Conservation (phyloP, 2,329 filamentous ascomycete genomes). For the Cladophialophora bantiana region DNA sequence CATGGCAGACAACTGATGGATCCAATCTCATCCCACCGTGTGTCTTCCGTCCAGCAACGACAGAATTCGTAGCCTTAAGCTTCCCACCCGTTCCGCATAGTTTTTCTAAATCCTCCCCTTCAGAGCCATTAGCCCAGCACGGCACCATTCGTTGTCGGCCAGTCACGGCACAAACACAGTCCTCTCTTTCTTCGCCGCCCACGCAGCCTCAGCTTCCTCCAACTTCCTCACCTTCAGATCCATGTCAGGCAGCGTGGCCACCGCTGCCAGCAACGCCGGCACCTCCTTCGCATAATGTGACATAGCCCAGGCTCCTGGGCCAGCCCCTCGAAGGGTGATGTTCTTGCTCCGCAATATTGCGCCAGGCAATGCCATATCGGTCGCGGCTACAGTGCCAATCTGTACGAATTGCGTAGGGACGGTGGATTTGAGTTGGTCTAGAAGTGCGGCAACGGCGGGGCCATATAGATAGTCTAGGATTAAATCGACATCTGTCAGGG, state of each 20-base stretch:
- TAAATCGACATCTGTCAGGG: constrained; percentile 58
- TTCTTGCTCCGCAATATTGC: constrained; percentile 58
- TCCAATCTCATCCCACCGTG: not conserved
- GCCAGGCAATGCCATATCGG: constrained; percentile 51
- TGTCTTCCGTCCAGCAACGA: not conserved
- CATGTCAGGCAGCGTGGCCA: constrained; percentile 33
- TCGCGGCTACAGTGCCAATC: constrained; percentile 57
- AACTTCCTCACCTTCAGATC: constrained; percentile 34
- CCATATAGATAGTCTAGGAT: constrained; percentile 67
- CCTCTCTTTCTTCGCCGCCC: constrained; percentile 44
- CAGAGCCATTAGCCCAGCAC: not conserved
- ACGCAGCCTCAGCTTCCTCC: constrained; percentile 40
- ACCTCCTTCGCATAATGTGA: constrained; percentile 44
- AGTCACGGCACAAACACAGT: constrained; percentile 39
- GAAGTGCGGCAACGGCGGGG: constrained; percentile 50
- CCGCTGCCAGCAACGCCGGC: constrained; percentile 31
- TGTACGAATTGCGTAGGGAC: constrained; percentile 62
- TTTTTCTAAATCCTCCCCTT: not conserved
- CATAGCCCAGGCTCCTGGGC: constrained; percentile 54
- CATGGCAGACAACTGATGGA: not conserved
- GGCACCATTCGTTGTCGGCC: not conserved
- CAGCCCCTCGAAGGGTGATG: constrained; percentile 57
- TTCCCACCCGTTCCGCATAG: not conserved
- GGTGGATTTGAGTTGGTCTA: constrained; percentile 51
- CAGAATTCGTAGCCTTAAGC: not conserved